phyloP scores from a whole-genome alignment of 306 rosid species.

The Delonix regia region DNA sequence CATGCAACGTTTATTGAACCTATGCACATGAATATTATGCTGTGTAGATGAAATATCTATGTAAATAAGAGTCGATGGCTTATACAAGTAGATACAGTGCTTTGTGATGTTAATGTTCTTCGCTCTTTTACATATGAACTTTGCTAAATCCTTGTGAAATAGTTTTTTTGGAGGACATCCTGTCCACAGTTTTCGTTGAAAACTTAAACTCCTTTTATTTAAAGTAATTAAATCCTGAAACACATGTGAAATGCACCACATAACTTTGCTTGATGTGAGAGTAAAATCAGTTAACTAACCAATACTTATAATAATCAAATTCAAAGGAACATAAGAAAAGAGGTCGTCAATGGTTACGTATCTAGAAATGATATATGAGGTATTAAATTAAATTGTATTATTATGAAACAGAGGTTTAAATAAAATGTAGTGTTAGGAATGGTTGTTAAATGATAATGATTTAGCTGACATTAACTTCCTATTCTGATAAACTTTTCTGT shows the following conservation, averaged over 20 bases:
- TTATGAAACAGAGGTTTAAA: background rate
- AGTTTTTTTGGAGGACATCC: background rate
- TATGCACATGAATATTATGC: slow-evolving; percentile 1
- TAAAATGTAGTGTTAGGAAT: slow-evolving; percentile 20
- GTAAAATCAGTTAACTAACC: background rate
- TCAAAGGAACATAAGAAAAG: background rate
- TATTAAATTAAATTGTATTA: background rate
- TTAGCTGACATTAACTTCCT: slow-evolving; percentile 11
- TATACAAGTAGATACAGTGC: background rate
- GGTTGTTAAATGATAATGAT: slow-evolving; percentile 12
- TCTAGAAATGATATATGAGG: slow-evolving; percentile 14
- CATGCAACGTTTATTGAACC: slow-evolving; percentile 1
- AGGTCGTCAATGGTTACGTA: background rate
- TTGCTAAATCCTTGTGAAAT: background rate
- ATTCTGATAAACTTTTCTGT: slow-evolving; percentile 32
- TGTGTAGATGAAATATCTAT: background rate
- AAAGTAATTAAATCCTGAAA: background rate
- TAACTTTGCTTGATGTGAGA: background rate
- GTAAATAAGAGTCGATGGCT: background rate
- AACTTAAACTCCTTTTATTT: background rate
- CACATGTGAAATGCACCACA: slow-evolving; percentile 3
- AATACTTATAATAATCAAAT: background rate
- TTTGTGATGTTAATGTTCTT: slow-evolving; percentile 19
- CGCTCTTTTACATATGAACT: background rate
- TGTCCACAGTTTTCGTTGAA: background rate